Percentiles rank a stretch among this genome's conserved stretches.
phyloP scores from a whole-genome alignment of 1,284 basidiomycete species.

The Tilletiopsis washingtonensis region DNA sequence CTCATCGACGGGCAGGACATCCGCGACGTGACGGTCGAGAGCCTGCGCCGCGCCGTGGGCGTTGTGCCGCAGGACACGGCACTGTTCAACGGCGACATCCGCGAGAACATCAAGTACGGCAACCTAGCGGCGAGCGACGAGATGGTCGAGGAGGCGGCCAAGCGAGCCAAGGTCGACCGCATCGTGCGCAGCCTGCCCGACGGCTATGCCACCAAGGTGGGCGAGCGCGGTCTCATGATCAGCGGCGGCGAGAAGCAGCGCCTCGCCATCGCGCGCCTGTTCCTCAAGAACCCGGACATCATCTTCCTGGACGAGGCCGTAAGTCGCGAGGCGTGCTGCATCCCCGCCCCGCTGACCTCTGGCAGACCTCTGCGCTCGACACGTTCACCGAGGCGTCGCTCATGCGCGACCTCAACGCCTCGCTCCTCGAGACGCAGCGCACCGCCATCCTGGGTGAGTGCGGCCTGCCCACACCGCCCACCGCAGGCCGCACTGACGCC shows the following conservation, averaged over 20 bases:
- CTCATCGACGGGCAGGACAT: conserved; percentile 81
- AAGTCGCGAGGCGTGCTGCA: not conserved
- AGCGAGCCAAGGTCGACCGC: conserved; percentile 77
- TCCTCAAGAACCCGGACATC: conserved; percentile 89
- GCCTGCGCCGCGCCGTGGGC: conserved; percentile 69
- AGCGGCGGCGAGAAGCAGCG: conserved; percentile 97
- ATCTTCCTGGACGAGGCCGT: conserved; percentile 91
- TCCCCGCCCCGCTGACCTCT: not conserved
- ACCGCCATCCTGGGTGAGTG: conserved; percentile 74
- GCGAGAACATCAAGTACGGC: conserved; percentile 92
- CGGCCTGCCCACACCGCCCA: too few relatives aligned
- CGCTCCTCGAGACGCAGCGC: conserved; percentile 65
- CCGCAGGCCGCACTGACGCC: not conserved
- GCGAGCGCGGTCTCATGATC: conserved; percentile 93
- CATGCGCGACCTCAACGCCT: conserved; percentile 84
- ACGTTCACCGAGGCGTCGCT: conserved; percentile 87
- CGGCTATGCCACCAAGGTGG: conserved; percentile 81
- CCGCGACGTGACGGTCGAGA: conserved; percentile 63
- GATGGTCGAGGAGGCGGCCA: conserved; percentile 73
- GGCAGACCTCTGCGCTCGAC: conserved; percentile 83
- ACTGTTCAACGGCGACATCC: conserved; percentile 86
- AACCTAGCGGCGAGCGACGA: conserved; percentile 78
- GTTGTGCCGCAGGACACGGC: conserved; percentile 98
- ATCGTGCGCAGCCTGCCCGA: conserved; percentile 74
- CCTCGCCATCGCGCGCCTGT: conserved; percentile 80